A percentile compares a stretch with the other conserved stretches of the same genome.
Conservation (phyloP, 1,284 basidiomycete species). For the Austroboletus sp. region DNA sequence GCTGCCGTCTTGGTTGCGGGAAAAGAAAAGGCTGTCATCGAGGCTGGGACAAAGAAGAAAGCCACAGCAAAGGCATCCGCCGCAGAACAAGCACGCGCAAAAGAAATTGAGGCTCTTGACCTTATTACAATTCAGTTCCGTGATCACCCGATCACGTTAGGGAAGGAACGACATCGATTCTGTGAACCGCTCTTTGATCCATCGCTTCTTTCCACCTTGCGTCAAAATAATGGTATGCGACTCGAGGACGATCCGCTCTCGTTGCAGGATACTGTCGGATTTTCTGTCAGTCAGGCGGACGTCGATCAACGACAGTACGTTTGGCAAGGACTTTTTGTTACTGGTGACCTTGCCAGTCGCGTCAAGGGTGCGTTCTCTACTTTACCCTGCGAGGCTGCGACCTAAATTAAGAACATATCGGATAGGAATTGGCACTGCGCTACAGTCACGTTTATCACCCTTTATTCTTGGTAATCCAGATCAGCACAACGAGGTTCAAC, state of each 20-base stretch:
- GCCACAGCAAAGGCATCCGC: slow-evolving; percentile 68
- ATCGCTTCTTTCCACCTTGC: slow-evolving; percentile 39
- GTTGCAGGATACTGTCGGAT: slow-evolving; percentile 59
- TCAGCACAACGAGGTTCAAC: slow-evolving; percentile 62
- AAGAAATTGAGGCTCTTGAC: slow-evolving; percentile 76
- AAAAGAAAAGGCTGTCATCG: slow-evolving; percentile 75
- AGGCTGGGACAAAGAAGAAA: slow-evolving; percentile 71
- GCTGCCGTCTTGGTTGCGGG: slow-evolving; percentile 76
- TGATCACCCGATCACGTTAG: slow-evolving; percentile 67
- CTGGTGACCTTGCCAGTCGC: slow-evolving; percentile 70
- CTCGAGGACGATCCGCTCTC: slow-evolving; percentile 36
- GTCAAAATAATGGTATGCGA: slow-evolving; percentile 12
- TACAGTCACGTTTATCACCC: slow-evolving; percentile 69
- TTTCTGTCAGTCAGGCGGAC: slow-evolving; percentile 53
- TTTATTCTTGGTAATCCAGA: slow-evolving; percentile 61
- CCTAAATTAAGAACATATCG: slow-evolving; percentile 1
- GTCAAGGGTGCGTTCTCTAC: slow-evolving; percentile 57
- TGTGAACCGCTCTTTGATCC: slow-evolving; percentile 87
- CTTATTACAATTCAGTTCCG: slow-evolving; percentile 69
- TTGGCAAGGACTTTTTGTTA: slow-evolving; percentile 78
- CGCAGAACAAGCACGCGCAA: slow-evolving; percentile 71
- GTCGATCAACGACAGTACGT: slow-evolving; percentile 64
- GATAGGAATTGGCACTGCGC: slow-evolving; percentile 59
- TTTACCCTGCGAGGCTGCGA: not conserved
- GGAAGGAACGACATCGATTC: slow-evolving; percentile 82